A percentile compares a stretch with the other conserved stretches of the same genome.
These are phyloP conservation scores for Tricholoma hemisulphureum DNA, from an alignment of 768 basidiomycete genomes.

Conservation along the genomic window DNA sequence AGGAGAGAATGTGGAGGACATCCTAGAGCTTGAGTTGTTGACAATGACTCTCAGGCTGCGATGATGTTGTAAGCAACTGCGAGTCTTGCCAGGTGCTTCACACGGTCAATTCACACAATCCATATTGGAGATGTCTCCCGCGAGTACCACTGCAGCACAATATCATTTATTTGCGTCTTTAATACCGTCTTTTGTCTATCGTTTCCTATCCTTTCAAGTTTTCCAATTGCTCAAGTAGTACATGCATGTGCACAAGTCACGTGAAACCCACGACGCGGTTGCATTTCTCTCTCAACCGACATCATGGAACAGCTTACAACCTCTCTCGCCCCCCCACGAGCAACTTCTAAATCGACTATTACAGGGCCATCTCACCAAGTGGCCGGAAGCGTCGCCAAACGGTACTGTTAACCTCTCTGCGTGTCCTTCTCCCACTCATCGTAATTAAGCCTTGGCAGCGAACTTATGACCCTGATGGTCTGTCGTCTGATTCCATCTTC, in stretches of 20 bases:
- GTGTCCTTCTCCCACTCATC: constrained; percentile 8
- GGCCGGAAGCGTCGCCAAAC: constrained; percentile 81
- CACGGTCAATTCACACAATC: not conserved
- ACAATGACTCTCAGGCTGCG: too few species aligned
- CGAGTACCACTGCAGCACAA: too few species aligned
- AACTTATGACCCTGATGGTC: constrained; percentile 89
- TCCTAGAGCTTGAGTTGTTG: constrained; percentile 17
- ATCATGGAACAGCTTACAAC: constrained; percentile 72
- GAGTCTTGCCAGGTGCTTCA: not conserved
- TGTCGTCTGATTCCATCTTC: not conserved
- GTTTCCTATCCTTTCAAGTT: too few species aligned
- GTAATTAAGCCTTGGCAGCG: constrained; percentile 63
- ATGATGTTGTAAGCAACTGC: not conserved
- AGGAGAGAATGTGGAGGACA: constrained; percentile 46
- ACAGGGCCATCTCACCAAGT: constrained; percentile 53
- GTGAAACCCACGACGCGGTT: too few species aligned
- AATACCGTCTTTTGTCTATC: too few species aligned
- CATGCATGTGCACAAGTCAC: too few species aligned
- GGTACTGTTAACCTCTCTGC: constrained; percentile 41
- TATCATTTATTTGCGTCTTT: too few species aligned
- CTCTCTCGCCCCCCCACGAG: constrained; percentile 59
- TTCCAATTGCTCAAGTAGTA: too few species aligned
- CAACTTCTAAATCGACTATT: constrained; percentile 55
- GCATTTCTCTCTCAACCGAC: constrained; percentile 13
- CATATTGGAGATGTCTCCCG: too few species aligned